Evolutionary conservation across 352 stramenopile species (phyloP), one percentile per base, ranked within the genome.

Genomic region (Pythium volutum): DNA sequence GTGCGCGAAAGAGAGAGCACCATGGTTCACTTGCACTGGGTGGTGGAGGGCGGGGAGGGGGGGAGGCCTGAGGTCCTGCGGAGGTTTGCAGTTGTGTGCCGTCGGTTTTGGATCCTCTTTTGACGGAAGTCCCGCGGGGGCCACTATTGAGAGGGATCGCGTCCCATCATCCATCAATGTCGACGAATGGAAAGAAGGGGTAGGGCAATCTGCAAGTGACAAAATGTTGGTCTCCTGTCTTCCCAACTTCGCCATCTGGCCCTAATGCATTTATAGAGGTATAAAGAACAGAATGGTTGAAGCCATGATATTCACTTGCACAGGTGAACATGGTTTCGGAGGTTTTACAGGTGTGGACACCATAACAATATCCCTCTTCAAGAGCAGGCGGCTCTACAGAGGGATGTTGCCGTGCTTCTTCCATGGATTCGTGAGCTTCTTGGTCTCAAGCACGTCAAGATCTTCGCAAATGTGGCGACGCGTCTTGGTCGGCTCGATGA

Each of bases 391-490:
- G 59, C 45, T 53, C 56, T 97, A 98, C 26, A 99, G 85, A 67
- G 97, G 97, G 69, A 99, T 98, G 79, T 99, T 99, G 62, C 93
- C 94, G 75, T 99, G 97, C 73, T 99, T 99, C 68, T 97, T 97
- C 67, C 82, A 91, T 55, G 97, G 91, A 54, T 95, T 96, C 55
- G 80, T 71, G 39, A 98, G 70, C 52, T 97, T 84, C 84, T 99
- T 99, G 27, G 71, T 97, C 56, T 93, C 71, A 11, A 99, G 79
- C 26, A 98, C 66, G 45, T 97, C 79, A 23, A 99, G 81, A 71
- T 99, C 97, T 62, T 98, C 93, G 78, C 94, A 98, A 45, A 99
- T 92, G 48, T 96, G 81, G 23, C 79, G 73, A 29, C 97, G 83
- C 49, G 97, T 99, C 52, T 91, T 77, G 43, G 84, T 84, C 43